Conservation (phyloP, 2,329 filamentous ascomycete species). For the Trichoderma cornu-damae region DNA sequence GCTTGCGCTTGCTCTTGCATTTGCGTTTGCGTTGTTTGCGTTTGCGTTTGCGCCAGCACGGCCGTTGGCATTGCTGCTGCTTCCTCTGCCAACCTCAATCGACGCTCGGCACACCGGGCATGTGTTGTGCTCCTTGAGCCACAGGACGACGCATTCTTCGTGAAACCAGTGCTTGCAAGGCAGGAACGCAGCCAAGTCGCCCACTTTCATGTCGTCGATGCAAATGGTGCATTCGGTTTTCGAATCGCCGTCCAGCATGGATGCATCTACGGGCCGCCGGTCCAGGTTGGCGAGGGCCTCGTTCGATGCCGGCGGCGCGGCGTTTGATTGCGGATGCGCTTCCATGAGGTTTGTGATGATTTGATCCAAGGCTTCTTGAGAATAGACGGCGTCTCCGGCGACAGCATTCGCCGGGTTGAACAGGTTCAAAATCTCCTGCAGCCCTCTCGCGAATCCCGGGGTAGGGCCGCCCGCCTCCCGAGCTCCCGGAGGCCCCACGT, state of each 20-base stretch:
- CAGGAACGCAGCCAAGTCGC: conserved; percentile 68
- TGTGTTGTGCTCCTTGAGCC: conserved; percentile 87
- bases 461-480: conserved; percentile 24
- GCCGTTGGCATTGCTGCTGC: conserved; percentile 15
- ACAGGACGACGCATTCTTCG: conserved; percentile 70
- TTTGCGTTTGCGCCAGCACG: neutral
- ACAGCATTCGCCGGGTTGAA: conserved; percentile 49
- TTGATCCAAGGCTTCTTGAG: conserved; percentile 82
- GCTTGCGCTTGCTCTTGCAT: neutral
- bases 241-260: conserved; percentile 60
- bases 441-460: conserved; percentile 30
- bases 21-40: too few relatives aligned
- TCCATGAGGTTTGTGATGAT: conserved; percentile 89
- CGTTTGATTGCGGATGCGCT: conserved; percentile 67
- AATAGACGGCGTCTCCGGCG: conserved; percentile 79
- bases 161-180: conserved; percentile 96
- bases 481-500: conserved; percentile 32
- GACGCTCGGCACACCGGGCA: conserved; percentile 74
- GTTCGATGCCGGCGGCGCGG: conserved; percentile 73
- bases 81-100: conserved; percentile 39
- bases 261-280: conserved; percentile 62
- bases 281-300: conserved; percentile 69
- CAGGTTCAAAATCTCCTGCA: conserved; percentile 52
- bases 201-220: conserved; percentile 74
- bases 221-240: conserved; percentile 91